Evolutionary conservation across 2,329 filamentous ascomycete species (phyloP).

Genomic region (Alternaria rosae): DNA sequence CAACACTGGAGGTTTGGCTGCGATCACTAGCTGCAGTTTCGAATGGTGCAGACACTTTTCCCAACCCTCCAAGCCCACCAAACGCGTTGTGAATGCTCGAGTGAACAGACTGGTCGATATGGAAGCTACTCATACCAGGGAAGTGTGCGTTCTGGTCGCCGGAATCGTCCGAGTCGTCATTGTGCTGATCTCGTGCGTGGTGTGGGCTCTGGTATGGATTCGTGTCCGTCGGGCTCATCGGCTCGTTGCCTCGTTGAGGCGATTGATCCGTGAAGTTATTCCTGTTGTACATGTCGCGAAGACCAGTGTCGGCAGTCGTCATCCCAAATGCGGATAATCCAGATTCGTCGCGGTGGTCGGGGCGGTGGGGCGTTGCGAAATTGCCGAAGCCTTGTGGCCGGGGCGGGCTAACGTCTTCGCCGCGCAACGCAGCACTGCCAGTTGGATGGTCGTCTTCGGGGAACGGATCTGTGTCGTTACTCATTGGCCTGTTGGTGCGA

Average conservation of each 20-base stretch:
- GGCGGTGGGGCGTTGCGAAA: slow-evolving; percentile 53
- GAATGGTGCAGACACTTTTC: slow-evolving; percentile 50
- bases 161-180: slow-evolving; percentile 65
- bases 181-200: slow-evolving; percentile 72
- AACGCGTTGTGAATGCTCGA: slow-evolving; percentile 58
- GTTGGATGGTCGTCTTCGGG: slow-evolving; percentile 69
- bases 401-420: slow-evolving; percentile 71
- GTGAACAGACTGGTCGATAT: slow-evolving; percentile 53
- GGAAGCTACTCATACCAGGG: slow-evolving; percentile 63
- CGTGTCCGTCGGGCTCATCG: slow-evolving; percentile 89
- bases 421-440: slow-evolving; percentile 77
- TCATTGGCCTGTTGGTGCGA: slow-evolving; percentile 56
- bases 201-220: slow-evolving; percentile 95
- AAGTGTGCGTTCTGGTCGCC: slow-evolving; percentile 61
- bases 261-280: slow-evolving; percentile 66
- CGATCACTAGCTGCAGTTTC: slow-evolving; percentile 79
- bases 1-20: slow-evolving; percentile 90
- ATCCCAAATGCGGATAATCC: slow-evolving; percentile 68
- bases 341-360: slow-evolving; percentile 63
- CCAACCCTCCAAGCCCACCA: slow-evolving; percentile 63
- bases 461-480: slow-evolving; percentile 77
- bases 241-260: slow-evolving; percentile 66
- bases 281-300: slow-evolving; percentile 65
- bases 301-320: slow-evolving; percentile 64
- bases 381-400: slow-evolving; percentile 56